A percentile compares a stretch with the other conserved stretches of the same genome.
phyloP scores from a whole-genome alignment of 352 stramenopile genomes.

The Pythium brachiatum region DNA sequence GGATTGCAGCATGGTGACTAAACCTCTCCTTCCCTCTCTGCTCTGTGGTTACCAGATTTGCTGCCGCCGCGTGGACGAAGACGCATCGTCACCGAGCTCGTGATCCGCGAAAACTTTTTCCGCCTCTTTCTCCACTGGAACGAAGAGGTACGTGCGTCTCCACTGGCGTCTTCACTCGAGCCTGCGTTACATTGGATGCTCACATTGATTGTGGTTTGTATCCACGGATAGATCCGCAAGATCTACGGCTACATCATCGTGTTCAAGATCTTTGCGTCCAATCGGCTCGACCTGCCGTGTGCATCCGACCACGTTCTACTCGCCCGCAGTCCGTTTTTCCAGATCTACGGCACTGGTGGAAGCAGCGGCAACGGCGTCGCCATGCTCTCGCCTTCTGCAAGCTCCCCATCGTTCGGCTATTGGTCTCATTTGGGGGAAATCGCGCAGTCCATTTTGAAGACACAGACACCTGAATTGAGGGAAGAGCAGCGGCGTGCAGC shows the following conservation, averaged over 20 bases:
- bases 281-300: constrained; percentile 70
- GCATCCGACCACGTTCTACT: constrained; percentile 74
- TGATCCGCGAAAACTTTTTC: constrained; percentile 87
- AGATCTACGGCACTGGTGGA: constrained; percentile 18
- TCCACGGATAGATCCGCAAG: constrained; percentile 58
- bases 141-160: constrained; percentile 78
- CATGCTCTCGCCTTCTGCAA: constrained; percentile 2
- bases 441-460: constrained; percentile 61
- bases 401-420: constrained; percentile 42
- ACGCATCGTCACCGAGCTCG: constrained; percentile 64
- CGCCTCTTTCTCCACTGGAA: constrained; percentile 87
- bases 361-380: not conserved
- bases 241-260: constrained; percentile 86
- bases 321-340: constrained; percentile 70
- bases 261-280: constrained; percentile 77
- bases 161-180: too few relatives aligned
- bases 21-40: not conserved
- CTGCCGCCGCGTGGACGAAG: constrained; percentile 62
- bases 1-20: not conserved
- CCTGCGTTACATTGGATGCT: not conserved
- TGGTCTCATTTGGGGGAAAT: constrained; percentile 75
- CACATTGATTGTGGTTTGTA: not conserved
- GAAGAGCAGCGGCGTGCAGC: constrained; percentile 14
- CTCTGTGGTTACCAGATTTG: constrained; percentile 40
- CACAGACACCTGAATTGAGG: constrained; percentile 3